Evolutionary conservation across 352 stramenopile genomes (phyloP), one percentile per base, ranked within the genome.

Genomic region (Pythium brassicae): DNA sequence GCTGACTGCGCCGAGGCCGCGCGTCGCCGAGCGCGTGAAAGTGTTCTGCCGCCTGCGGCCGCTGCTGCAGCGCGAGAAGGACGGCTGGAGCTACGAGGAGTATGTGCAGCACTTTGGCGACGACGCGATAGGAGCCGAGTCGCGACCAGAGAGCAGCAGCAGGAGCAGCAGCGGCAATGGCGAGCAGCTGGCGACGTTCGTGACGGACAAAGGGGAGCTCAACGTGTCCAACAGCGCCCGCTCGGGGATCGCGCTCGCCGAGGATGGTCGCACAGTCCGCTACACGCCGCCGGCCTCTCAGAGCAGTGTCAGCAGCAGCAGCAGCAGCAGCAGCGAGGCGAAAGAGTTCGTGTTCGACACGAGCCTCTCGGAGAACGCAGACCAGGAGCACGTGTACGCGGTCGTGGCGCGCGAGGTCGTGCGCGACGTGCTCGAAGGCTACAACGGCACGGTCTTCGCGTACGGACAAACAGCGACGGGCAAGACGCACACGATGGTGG

Each of bases 401-500:
- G 55, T 51, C 4, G 78, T 76, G 10, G 78, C 78, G n/a, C 62
- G 60, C 12, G 68, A 78, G 27, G 69, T 91, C 35, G 71, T 91
- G 7, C 64, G 78, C 37, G 76, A 86, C 43, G 78, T 86, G 19
- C 69, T 89, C 48, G 67, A 80, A 11, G 78, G 78, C 9, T 89
- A 75, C 62, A 87, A 85, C 55, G 78, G 71, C 32, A 87, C 78
- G 22, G 80, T 89, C 58, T 65, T 89, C 23, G 78, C 76, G 14
- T 89, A 89, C 57, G 78, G 78, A 0, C 78, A 89, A 42, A 89
- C 78, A 27, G 63, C 72, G 27, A 84, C 71, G 15, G 80, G 76
- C 50, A 89, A 91, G 63, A 87, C 78, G 2, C 68, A 89, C 56
- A 89, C 76, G 9, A 89, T 91, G 78, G 62, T 89, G 15, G 80